These are phyloP conservation scores for Inga laurina DNA, from an alignment of 306 rosid species.

Conservation along the genomic window DNA sequence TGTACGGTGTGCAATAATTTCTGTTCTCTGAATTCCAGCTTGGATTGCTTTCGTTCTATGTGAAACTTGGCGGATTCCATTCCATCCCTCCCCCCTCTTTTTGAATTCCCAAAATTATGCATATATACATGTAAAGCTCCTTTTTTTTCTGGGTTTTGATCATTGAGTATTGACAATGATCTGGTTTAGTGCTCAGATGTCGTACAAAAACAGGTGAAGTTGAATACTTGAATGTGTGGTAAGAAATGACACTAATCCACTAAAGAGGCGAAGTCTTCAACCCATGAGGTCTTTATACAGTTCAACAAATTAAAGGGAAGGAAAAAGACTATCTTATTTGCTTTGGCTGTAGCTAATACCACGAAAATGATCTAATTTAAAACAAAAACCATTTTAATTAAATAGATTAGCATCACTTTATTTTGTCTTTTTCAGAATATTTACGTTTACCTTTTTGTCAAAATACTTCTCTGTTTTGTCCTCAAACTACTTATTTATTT, in stretches of 20 bases:
- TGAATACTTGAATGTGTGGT: too few species aligned
- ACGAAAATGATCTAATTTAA: not conserved
- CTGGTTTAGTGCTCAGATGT: not conserved
- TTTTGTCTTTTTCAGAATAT: too few species aligned
- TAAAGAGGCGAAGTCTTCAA: not conserved
- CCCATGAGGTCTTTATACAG: not conserved
- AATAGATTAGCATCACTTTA: too few species aligned
- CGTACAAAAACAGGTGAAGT: not conserved
- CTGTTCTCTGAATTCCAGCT: constrained; percentile 36
- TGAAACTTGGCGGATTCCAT: constrained; percentile 21
- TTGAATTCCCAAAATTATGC: constrained; percentile 18
- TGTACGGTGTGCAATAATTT: not conserved
- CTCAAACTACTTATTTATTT: too few species aligned
- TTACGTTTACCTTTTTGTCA: not conserved
- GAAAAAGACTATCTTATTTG: not conserved
- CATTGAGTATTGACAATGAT: not conserved
- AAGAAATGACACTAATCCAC: not conserved
- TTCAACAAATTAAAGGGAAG: not conserved
- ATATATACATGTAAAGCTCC: not conserved
- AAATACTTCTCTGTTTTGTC: not conserved
- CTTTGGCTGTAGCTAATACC: not conserved
- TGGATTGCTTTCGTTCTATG: constrained; percentile 22
- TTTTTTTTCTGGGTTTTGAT: not conserved
- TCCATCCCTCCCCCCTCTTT: not conserved
- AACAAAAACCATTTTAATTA: too few species aligned